These are phyloP conservation scores for Lagerstroemia speciosa DNA, from an alignment of 345 rosid genomes.

Conservation along the genomic window DNA sequence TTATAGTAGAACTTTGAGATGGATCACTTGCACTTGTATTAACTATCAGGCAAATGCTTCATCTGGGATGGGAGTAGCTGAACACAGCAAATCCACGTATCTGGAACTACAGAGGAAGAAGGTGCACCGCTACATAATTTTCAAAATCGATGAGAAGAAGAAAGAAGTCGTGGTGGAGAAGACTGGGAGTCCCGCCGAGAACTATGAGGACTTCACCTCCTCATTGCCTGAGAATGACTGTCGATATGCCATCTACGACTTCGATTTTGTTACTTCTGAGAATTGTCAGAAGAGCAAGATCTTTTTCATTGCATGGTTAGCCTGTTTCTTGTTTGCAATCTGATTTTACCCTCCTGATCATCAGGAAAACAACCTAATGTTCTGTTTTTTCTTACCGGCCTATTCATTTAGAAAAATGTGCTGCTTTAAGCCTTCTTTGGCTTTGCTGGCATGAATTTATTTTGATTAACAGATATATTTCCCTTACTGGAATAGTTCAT, in stretches of 20 bases:
- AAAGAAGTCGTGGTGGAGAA: constrained; percentile 55
- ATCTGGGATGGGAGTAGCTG: constrained; percentile 76
- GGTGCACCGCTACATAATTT: constrained; percentile 39
- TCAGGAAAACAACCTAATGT: neutral
- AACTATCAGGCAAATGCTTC: constrained; percentile 57
- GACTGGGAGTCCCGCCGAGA: constrained; percentile 44
- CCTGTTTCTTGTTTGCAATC: neutral
- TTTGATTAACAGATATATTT: neutral
- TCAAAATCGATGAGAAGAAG: constrained; percentile 51
- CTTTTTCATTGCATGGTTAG: constrained; percentile 58
- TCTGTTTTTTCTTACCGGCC: neutral
- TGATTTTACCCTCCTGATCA: neutral
- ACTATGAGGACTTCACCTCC: constrained; percentile 50
- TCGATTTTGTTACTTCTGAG: constrained; percentile 51
- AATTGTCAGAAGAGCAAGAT: constrained; percentile 61
- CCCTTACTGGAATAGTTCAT: neutral
- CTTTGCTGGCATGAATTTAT: neutral
- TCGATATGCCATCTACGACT: constrained; percentile 57
- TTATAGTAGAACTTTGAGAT: neutral
- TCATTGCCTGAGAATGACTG: constrained; percentile 57
- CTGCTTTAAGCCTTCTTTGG: neutral
- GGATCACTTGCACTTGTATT: neutral
- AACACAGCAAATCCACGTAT: constrained; percentile 46
- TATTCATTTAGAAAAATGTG: neutral
- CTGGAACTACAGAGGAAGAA: constrained; percentile 54